Base-by-base conservation (phyloP, 352 stramenopile species). In the Phytophthora nicotianae region DNA sequence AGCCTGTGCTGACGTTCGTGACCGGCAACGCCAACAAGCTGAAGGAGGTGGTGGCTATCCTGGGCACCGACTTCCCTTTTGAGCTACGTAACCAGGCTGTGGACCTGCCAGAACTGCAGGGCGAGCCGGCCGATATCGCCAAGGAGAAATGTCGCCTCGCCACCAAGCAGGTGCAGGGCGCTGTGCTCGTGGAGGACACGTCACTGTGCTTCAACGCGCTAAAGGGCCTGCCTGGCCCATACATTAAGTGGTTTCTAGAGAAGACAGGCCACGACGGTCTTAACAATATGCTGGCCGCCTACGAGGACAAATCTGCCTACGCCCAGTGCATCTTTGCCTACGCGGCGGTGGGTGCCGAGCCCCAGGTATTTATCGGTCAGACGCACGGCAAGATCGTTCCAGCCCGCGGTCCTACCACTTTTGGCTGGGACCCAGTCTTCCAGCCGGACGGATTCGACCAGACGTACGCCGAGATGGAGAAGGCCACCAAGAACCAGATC, bases 171-270 rank as follows among this genome's bases (percentile, higher is more conserved):
- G 76, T 97, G 41, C 60, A 85, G 29, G 95, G 96, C 8, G 75
- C 95, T 5, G 93, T 98, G 45, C 89, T 99, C 33, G 96, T 98
- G 21, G 97, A 99, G 75, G 97, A 99, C 79, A 99, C 96, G 35
- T 97, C 89, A 47, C 78, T 99, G 5, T 98, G 96, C 81, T 99
- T 98, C 75, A 98, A 98, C 68, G 96, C 96, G 48, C 83, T 99
- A 5, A 72, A 89, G 37, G 96, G 91, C 0, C 86, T 99, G 1
- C 97, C 97, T 0, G 96, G 97, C 0, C 93, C 96, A 21, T 99
- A 99, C 79, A 97, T 99, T 64, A 99, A 99, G 81, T 99, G 96
- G 95, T 99, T 99, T 65, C 77, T 99, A 9, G 91, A 99, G 35
- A 98, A 97, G 67, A 98, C 89, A 55, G 95, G 94, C 53, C 93